A percentile compares a stretch with the other conserved stretches of the same genome.
Evolutionary conservation across 371 early-diverging fungal genomes (phyloP).

Genomic region (Capillidium heterosporum): DNA sequence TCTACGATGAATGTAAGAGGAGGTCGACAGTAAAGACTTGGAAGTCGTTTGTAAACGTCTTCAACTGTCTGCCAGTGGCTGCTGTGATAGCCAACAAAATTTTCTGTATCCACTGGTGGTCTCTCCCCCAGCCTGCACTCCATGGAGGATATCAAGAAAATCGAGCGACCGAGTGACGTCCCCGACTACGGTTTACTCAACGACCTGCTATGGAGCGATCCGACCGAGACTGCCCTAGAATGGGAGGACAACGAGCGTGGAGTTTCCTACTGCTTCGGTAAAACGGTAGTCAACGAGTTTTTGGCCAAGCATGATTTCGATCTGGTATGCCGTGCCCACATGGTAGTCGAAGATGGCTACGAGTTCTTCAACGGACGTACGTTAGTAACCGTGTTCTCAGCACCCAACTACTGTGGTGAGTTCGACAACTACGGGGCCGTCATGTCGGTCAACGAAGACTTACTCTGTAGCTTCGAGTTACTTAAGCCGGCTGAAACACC

Average conservation of each 20-base stretch:
- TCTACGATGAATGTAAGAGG: constrained; percentile 94
- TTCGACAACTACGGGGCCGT: constrained; percentile 94
- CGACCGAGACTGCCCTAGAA: constrained; percentile 47
- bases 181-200: constrained; percentile 86
- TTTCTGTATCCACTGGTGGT: constrained; percentile 95
- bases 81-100: constrained; percentile 88
- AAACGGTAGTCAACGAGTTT: constrained; percentile 71
- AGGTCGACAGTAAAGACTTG: constrained; percentile 85
- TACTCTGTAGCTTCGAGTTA: constrained; percentile 62
- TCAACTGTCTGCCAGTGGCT: constrained; percentile 86
- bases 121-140: constrained; percentile 71
- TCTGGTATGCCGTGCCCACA: constrained; percentile 87
- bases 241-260: constrained; percentile 90
- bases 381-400: constrained; percentile 85
- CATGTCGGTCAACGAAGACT: constrained; percentile 91
- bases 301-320: constrained; percentile 83
- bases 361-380: constrained; percentile 89
- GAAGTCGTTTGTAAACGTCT: constrained; percentile 83
- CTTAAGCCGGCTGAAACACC: constrained; percentile 48
- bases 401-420: constrained; percentile 93
- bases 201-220: constrained; percentile 95
- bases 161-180: constrained; percentile 87
- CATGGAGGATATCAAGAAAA: constrained; percentile 79
- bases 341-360: constrained; percentile 92
- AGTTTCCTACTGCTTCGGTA: constrained; percentile 74